Conservation (phyloP, 495 filamentous ascomycete genomes). For the Podospora appendiculata region DNA sequence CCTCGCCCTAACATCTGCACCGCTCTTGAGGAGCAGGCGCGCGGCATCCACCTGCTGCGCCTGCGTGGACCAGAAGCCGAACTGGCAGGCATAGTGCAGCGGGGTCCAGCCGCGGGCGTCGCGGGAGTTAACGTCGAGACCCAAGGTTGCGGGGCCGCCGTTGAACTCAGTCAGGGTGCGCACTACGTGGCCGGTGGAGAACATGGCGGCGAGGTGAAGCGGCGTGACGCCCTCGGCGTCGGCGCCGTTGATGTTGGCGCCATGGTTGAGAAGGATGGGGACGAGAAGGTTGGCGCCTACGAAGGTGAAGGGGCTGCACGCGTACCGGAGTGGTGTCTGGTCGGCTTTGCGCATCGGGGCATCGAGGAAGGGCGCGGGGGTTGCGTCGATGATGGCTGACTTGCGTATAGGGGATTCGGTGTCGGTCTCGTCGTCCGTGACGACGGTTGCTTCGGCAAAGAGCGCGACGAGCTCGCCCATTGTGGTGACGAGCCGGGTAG, state of each 20-base stretch:
- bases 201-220: slow-evolving; percentile 9
- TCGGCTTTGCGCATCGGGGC: background rate
- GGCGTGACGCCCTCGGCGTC: slow-evolving; percentile 2
- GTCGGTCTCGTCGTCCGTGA: background rate
- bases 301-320: background rate
- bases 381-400: slow-evolving; percentile 6
- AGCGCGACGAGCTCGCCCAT: slow-evolving; percentile 4
- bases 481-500: background rate
- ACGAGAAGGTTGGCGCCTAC: background rate
- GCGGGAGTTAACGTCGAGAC: slow-evolving; percentile 5
- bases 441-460: slow-evolving; percentile 8
- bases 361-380: background rate
- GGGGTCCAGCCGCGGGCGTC: slow-evolving; percentile 11
- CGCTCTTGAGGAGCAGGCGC: background rate
- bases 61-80: background rate
- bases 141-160: slow-evolving; percentile 3
- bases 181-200: background rate
- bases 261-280: slow-evolving; percentile 1
- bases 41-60: background rate
- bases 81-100: slow-evolving; percentile 14
- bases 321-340: slow-evolving; percentile 1
- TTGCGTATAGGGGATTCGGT: background rate
- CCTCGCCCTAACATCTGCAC: background rate
- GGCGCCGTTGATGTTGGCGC: slow-evolving; percentile 3
- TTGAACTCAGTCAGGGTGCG: background rate